Evolutionary conservation across 257 asterid genomes (phyloP).

Genomic region (Forsythia suspensa): DNA sequence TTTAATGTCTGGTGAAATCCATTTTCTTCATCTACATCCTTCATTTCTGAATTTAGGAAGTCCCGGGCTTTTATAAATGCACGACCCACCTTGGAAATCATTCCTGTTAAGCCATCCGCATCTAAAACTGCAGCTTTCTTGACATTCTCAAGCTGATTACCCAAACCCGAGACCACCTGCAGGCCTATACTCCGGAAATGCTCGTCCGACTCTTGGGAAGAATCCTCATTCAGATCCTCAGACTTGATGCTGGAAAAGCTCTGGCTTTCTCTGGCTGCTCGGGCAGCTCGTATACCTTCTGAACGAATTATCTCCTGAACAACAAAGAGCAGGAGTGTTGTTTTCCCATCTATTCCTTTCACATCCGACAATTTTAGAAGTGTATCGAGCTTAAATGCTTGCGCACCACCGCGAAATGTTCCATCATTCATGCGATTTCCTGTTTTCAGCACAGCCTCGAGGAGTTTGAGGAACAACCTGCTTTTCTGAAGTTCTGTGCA

Average conservation of each 20-base stretch:
- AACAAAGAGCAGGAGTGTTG: constrained; percentile 72
- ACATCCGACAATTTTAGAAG: constrained; percentile 65
- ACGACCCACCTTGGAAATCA: constrained; percentile 46
- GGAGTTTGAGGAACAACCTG: constrained; percentile 69
- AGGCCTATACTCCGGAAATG: constrained; percentile 53
- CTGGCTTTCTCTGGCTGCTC: constrained; percentile 48
- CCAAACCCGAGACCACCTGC: constrained; percentile 54
- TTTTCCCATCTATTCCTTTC: constrained; percentile 69
- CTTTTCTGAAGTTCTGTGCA: constrained; percentile 59
- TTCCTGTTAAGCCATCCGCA: constrained; percentile 45
- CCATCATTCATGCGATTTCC: constrained; percentile 83
- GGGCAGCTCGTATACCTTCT: constrained; percentile 62
- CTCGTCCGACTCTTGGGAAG: constrained; percentile 44
- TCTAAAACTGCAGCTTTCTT: constrained; percentile 62
- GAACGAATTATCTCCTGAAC: constrained; percentile 73
- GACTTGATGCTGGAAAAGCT: constrained; percentile 61
- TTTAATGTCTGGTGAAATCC: constrained; percentile 44
- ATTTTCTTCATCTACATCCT: constrained; percentile 31
- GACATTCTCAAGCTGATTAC: constrained; percentile 53
- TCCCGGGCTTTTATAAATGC: constrained; percentile 36
- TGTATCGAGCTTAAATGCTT: constrained; percentile 70
- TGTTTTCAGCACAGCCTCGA: constrained; percentile 74
- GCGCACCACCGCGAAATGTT: constrained; percentile 72
- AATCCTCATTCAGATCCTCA: constrained; percentile 33
- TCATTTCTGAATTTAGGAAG: constrained; percentile 40